A percentile compares a stretch with the other conserved stretches of the same genome.
Conservation (phyloP, 2,329 filamentous ascomycete species). For the Paecilomyces sp. region DNA sequence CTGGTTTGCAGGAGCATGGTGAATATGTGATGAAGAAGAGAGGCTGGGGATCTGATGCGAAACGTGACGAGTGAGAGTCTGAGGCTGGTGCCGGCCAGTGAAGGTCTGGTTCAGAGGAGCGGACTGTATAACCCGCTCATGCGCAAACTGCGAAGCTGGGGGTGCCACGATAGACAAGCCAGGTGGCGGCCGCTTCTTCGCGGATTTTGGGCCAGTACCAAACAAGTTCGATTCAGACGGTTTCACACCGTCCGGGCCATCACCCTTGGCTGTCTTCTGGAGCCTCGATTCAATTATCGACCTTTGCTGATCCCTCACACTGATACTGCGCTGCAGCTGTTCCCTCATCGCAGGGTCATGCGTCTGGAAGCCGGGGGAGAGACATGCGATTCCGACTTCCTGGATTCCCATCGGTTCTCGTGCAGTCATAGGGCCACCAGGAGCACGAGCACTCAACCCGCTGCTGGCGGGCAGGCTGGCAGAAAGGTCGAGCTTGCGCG, state of each 20-base stretch:
- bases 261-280: conserved; percentile 79
- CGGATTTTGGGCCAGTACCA: conserved; percentile 24
- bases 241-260: conserved; percentile 54
- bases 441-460: conserved; percentile 57
- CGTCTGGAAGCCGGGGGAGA: conserved; percentile 93
- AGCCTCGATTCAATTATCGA: conserved; percentile 88
- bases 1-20: conserved; percentile 80
- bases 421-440: conserved; percentile 62
- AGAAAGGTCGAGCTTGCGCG: conserved; percentile 40
- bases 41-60: conserved; percentile 76
- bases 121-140: conserved; percentile 93
- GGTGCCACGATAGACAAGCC: conserved; percentile 93
- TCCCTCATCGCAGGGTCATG: conserved; percentile 96
- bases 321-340: conserved; percentile 88
- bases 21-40: conserved; percentile 79
- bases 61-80: conserved; percentile 68
- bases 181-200: conserved; percentile 59
- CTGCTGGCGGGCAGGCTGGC: conserved; percentile 38
- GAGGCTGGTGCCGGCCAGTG: conserved; percentile 76
- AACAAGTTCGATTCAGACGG: conserved; percentile 44
- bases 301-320: conserved; percentile 86
- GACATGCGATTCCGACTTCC: conserved; percentile 85
- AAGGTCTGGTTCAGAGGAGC: conserved; percentile 93
- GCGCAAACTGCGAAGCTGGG: conserved; percentile 82
- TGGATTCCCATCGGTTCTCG: conserved; percentile 77